Evolutionary conservation across 495 filamentous ascomycete species (phyloP).

Genomic region (Tuber indicum): DNA sequence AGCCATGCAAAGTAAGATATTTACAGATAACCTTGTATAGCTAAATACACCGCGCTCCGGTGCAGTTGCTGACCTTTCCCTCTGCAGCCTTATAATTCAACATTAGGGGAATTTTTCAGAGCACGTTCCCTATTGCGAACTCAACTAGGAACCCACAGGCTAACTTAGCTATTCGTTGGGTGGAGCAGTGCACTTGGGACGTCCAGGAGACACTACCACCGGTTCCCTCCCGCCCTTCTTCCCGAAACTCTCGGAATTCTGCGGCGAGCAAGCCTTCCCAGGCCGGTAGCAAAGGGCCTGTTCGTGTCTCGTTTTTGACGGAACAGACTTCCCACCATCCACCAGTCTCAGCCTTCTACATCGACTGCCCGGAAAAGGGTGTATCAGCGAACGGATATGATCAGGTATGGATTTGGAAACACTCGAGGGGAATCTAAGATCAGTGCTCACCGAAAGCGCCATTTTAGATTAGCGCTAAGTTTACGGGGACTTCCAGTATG

Average conservation of each 20-base stretch:
- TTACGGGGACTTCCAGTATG: constrained; percentile 76
- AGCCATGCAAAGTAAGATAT: constrained; percentile 67
- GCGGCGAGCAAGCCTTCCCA: constrained; percentile 42
- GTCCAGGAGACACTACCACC: constrained; percentile 56
- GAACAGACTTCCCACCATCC: constrained; percentile 99
- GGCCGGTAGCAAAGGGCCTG: constrained; percentile 50
- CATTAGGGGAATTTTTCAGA: constrained; percentile 94
- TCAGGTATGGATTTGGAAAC: constrained; percentile 47
- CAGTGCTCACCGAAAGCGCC: not conserved
- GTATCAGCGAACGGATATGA: constrained; percentile 85
- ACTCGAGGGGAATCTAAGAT: not conserved
- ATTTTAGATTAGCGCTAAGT: constrained; percentile 73
- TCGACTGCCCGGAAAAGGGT: constrained; percentile 87
- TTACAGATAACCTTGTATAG: not conserved
- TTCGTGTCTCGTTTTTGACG: constrained; percentile 84
- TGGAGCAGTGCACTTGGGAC: constrained; percentile 79
- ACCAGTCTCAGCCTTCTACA: constrained; percentile 90
- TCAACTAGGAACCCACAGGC: constrained; percentile 11
- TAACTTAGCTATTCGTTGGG: constrained; percentile 21
- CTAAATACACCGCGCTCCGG: not conserved
- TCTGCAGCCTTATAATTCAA: constrained; percentile 77
- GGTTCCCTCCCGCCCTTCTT: constrained; percentile 48
- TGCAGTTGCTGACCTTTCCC: not conserved
- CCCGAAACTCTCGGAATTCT: constrained; percentile 50
- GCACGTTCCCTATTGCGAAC: constrained; percentile 48